Evolutionary conservation across 441 rosid species (phyloP).

Genomic region (Euphorbia corollata): DNA sequence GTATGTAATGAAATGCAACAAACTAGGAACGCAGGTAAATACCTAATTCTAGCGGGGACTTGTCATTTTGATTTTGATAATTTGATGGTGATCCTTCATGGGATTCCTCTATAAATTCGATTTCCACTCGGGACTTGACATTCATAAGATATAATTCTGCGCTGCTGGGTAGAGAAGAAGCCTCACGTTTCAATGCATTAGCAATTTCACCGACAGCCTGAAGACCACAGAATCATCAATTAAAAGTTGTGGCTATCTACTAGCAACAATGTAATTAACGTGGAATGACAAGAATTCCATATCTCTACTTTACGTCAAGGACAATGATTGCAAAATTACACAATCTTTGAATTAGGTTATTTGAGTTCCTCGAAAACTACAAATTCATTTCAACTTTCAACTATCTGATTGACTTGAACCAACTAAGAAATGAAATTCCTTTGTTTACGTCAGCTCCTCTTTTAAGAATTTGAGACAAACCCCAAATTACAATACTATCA

Average conservation of each 20-base stretch:
- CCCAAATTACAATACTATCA: background rate
- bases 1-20: background rate
- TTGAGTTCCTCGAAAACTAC: background rate
- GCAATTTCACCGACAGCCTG: conserved; percentile 80
- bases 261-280: background rate
- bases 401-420: background rate
- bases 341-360: background rate
- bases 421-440: background rate
- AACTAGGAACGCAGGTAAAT: background rate
- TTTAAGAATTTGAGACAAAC: background rate
- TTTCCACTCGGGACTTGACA: conserved; percentile 42
- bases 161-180: conserved; percentile 43
- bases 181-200: conserved; percentile 67
- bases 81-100: conserved; percentile 26
- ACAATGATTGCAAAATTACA: background rate
- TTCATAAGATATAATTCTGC: conserved; percentile 41
- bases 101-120: conserved; percentile 20
- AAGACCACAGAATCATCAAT: conserved; percentile 19
- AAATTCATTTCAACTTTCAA: background rate
- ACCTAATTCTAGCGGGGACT: conserved; percentile 27
- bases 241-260: background rate
- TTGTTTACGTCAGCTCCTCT: background rate
- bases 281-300: conserved; percentile 2
- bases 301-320: background rate
- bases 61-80: conserved; percentile 20